These are phyloP conservation scores for Ustilago loliicola DNA, from an alignment of 1,284 basidiomycete species.

Conservation along the genomic window DNA sequence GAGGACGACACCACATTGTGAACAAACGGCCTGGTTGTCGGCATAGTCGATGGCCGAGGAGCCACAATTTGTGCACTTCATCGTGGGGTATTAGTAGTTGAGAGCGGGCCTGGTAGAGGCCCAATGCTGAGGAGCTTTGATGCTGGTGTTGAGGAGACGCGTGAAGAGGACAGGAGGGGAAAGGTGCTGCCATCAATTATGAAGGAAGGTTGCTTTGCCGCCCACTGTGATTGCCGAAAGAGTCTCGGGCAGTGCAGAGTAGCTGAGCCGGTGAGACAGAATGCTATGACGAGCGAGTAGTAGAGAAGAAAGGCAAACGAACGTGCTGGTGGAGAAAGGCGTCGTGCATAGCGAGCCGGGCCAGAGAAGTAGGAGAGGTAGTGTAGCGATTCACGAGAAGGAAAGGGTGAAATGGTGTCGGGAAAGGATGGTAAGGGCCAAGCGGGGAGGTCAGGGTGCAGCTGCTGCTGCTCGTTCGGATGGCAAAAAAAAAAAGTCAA, in stretches of 20 bases:
- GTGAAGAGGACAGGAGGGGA: background rate
- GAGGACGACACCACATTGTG: slow-evolving; percentile 75
- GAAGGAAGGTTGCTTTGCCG: background rate
- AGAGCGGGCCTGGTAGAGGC: background rate
- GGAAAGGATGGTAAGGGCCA: background rate
- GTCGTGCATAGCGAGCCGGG: background rate
- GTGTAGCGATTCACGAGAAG: background rate
- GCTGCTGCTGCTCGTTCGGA: slow-evolving; percentile 2
- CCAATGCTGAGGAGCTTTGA: background rate
- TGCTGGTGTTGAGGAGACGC: background rate
- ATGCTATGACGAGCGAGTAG: background rate
- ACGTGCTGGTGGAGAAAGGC: background rate
- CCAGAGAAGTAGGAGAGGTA: background rate
- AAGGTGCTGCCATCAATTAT: background rate
- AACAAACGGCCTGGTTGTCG: slow-evolving; percentile 63
- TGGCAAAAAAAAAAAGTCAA: slow-evolving; percentile 1
- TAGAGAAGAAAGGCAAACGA: background rate
- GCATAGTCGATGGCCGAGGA: slow-evolving; percentile 62
- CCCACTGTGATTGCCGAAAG: background rate
- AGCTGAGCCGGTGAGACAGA: background rate
- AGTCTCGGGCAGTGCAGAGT: background rate
- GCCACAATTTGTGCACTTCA: slow-evolving; percentile 66
- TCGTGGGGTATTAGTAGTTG: slow-evolving; percentile 12
- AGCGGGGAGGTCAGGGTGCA: background rate
- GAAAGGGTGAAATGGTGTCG: background rate